These are phyloP conservation scores for Leishmania guyanensis DNA, from an alignment of 208 protist species.

Conservation along the genomic window DNA sequence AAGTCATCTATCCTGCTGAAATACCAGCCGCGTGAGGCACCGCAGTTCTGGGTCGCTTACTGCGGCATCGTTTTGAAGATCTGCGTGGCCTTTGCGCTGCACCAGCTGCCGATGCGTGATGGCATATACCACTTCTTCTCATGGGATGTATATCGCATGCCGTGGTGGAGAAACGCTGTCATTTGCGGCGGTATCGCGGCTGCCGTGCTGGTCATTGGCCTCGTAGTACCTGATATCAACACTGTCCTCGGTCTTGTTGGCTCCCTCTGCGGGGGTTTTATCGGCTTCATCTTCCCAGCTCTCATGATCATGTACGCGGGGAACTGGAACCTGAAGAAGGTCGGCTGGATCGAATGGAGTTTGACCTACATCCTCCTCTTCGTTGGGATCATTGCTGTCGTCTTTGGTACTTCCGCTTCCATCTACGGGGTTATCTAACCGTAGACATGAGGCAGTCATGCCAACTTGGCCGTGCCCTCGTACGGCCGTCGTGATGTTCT, in stretches of 20 bases:
- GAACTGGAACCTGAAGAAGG: slow-evolving; percentile 37
- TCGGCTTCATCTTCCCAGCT: slow-evolving; percentile 78
- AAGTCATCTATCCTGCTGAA: slow-evolving; percentile 56
- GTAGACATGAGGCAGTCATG: too few relatives aligned
- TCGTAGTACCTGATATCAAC: slow-evolving; percentile 76
- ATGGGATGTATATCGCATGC: slow-evolving; percentile 50
- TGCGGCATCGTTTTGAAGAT: slow-evolving; percentile 73
- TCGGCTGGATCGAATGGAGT: slow-evolving; percentile 44
- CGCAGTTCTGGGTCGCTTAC: slow-evolving; percentile 59
- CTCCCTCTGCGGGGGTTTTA: slow-evolving; percentile 72
- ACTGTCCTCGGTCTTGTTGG: slow-evolving; percentile 80
- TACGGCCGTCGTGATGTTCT: neutral
- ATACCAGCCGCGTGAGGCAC: slow-evolving; percentile 59
- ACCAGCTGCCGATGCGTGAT: slow-evolving; percentile 63
- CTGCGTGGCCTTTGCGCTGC: slow-evolving; percentile 67
- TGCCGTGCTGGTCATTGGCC: slow-evolving; percentile 48
- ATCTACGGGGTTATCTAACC: slow-evolving; percentile 44
- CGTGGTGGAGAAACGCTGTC: slow-evolving; percentile 55
- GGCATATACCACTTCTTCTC: slow-evolving; percentile 57
- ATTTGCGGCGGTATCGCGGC: slow-evolving; percentile 36
- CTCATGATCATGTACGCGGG: slow-evolving; percentile 69
- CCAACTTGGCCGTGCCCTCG: neutral
- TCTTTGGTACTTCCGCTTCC: slow-evolving; percentile 62
- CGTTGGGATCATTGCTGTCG: slow-evolving; percentile 44
- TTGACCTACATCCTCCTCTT: slow-evolving; percentile 57